Conservation (phyloP, 1,284 basidiomycete genomes). For the Puccinia coronata region DNA sequence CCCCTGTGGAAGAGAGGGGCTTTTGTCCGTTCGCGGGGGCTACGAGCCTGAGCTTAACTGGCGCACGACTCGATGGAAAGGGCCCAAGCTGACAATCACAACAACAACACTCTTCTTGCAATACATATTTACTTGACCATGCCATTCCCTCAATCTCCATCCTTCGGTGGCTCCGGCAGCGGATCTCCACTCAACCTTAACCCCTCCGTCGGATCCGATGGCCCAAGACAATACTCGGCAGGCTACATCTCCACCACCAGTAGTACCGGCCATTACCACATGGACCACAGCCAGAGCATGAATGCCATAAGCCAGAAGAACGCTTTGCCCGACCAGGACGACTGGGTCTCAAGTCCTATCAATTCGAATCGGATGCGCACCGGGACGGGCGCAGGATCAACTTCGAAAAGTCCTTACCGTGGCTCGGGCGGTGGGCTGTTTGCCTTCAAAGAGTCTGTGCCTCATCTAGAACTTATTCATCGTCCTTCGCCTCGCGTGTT, state of each 20-base stretch:
- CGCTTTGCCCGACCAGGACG: constrained; percentile 13
- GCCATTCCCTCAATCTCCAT: constrained; percentile 35
- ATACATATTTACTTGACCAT: not conserved
- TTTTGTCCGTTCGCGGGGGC: not conserved
- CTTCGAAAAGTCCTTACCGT: constrained; percentile 25
- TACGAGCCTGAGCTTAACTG: not conserved
- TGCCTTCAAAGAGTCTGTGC: constrained; percentile 41
- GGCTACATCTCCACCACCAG: constrained; percentile 42
- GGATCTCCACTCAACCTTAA: constrained; percentile 33
- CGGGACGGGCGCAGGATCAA: constrained; percentile 26
- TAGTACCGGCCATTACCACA: not conserved
- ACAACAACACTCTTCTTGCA: not conserved
- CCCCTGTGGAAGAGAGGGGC: not conserved
- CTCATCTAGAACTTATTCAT: not conserved
- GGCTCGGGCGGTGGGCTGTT: constrained; percentile 33
- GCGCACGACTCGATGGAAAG: not conserved
- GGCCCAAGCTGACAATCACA: not conserved
- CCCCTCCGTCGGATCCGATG: constrained; percentile 32
- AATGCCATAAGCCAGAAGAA: constrained; percentile 13
- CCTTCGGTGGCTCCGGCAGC: not conserved
- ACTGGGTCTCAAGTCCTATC: constrained; percentile 34
- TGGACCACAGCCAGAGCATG: constrained; percentile 21
- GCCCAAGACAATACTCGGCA: constrained; percentile 38
- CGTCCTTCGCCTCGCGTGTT: not conserved
- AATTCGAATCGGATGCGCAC: constrained; percentile 12